phyloP scores from a whole-genome alignment of 1,284 basidiomycete genomes.

The Agroathelia rolfsii region DNA sequence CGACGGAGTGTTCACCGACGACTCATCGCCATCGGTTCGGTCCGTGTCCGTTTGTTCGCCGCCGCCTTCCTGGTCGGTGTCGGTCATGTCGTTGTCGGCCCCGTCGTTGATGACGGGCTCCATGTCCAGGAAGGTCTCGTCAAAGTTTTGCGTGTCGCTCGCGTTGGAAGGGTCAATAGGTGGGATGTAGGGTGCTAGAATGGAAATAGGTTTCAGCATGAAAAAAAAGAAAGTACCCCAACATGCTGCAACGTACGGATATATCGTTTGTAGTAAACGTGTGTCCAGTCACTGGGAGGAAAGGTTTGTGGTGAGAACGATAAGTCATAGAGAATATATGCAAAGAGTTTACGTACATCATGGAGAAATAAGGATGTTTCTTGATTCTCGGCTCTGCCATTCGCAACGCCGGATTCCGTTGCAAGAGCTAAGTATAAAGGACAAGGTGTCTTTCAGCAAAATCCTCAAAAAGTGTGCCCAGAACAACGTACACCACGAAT shows the following conservation, averaged over 20 bases:
- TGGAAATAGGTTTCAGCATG: too few species aligned
- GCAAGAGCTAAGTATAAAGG: conserved; percentile 54
- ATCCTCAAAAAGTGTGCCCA: conserved; percentile 7
- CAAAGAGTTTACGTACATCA: conserved; percentile 72
- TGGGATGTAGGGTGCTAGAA: conserved; percentile 96
- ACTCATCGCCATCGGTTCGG: conserved; percentile 64
- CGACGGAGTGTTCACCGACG: conserved; percentile 56
- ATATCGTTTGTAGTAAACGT: conserved; percentile 91
- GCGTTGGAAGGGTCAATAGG: conserved; percentile 89
- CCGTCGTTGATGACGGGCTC: conserved; percentile 76
- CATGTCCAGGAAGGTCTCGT: conserved; percentile 94
- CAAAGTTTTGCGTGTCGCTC: conserved; percentile 95
- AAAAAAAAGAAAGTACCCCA: conserved; percentile 7
- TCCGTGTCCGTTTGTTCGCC: conserved; percentile 54
- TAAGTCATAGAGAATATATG: conserved; percentile 10
- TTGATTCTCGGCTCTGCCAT: conserved; percentile 92
- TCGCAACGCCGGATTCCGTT: conserved; percentile 83
- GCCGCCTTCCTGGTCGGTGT: conserved; percentile 59
- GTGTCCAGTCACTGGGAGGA: conserved; percentile 72
- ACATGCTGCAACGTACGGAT: conserved; percentile 51
- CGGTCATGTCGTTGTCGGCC: conserved; percentile 41
- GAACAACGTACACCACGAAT: conserved; percentile 73
- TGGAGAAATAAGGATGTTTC: conserved; percentile 89
- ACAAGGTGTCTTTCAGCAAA: conserved; percentile 10
- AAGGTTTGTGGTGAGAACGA: conserved; percentile 10